phyloP scores from a whole-genome alignment of 2,329 filamentous ascomycete species.

The Biscogniauxia mediterranea region DNA sequence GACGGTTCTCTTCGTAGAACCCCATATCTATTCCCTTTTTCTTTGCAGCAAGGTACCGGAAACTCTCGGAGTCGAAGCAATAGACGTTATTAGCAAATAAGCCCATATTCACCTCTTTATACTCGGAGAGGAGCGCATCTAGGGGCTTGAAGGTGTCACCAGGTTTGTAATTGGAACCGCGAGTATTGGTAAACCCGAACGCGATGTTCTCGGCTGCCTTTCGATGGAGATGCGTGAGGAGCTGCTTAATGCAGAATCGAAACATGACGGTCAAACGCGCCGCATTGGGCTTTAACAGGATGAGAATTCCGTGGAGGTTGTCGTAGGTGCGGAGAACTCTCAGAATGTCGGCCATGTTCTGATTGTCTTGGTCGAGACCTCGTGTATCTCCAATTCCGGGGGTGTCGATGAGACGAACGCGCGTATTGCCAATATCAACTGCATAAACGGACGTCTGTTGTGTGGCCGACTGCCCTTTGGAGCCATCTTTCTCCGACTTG shows the following conservation, averaged over 20 bases:
- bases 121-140: slow-evolving; percentile 28
- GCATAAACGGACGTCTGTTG: slow-evolving; percentile 35
- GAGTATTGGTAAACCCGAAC: slow-evolving; percentile 44
- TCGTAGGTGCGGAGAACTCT: slow-evolving; percentile 33
- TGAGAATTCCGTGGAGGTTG: slow-evolving; percentile 40
- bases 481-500: slow-evolving; percentile 34
- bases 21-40: slow-evolving; percentile 32
- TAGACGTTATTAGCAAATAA: slow-evolving; percentile 34
- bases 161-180: slow-evolving; percentile 40
- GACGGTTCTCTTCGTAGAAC: slow-evolving; percentile 32
- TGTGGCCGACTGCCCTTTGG: slow-evolving; percentile 36
- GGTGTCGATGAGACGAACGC: slow-evolving; percentile 41
- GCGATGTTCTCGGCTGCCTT: slow-evolving; percentile 39
- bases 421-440: slow-evolving; percentile 27
- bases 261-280: slow-evolving; percentile 38
- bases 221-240: slow-evolving; percentile 39
- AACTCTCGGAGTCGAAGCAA: slow-evolving; percentile 45
- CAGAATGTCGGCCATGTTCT: slow-evolving; percentile 41
- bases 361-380: slow-evolving; percentile 35
- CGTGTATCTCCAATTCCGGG: slow-evolving; percentile 43
- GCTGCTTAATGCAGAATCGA: slow-evolving; percentile 40
- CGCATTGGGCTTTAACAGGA: slow-evolving; percentile 42
- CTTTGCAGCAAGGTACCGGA: slow-evolving; percentile 39
- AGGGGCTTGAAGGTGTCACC: slow-evolving; percentile 40
- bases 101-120: slow-evolving; percentile 30